A percentile compares a stretch with the other conserved stretches of the same genome.
These are phyloP conservation scores for Penicillium decumbens DNA, from an alignment of 2,329 filamentous ascomycete genomes.

Conservation along the genomic window DNA sequence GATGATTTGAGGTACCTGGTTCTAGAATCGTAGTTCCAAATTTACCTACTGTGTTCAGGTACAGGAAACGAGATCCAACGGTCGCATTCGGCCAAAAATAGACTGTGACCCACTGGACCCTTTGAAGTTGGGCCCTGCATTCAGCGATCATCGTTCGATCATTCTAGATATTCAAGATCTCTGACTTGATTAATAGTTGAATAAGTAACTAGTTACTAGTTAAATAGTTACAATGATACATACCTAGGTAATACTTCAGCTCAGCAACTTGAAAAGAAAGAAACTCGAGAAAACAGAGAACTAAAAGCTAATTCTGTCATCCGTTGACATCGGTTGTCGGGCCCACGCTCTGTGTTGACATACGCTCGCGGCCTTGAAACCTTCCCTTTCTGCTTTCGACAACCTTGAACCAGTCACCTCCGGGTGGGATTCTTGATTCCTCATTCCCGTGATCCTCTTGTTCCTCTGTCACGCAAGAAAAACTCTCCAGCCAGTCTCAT, in stretches of 20 bases:
- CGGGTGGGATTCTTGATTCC: not conserved
- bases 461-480: not conserved
- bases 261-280: no score
- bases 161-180: no score
- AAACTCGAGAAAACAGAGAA: no score
- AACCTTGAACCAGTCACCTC: not conserved
- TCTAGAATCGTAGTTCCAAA: no score
- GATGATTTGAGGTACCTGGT: not conserved
- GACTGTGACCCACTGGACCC: not conserved
- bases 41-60: not conserved
- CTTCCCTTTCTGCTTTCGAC: not conserved
- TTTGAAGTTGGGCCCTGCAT: constrained; percentile 3
- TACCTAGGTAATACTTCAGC: no score
- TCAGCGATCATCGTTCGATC: not conserved
- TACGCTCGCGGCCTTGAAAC: constrained; percentile 1
- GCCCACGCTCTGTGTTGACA: constrained; percentile 12
- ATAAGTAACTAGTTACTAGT: no score
- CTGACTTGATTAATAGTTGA: no score
- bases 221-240: no score
- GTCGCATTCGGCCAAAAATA: constrained; percentile 9
- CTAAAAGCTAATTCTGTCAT: not conserved
- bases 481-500: not conserved
- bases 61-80: not conserved
- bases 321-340: constrained; percentile 11
- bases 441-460: constrained; percentile 1